Conservation (phyloP, 495 filamentous ascomycete genomes). For the Ramalina peruviana region DNA sequence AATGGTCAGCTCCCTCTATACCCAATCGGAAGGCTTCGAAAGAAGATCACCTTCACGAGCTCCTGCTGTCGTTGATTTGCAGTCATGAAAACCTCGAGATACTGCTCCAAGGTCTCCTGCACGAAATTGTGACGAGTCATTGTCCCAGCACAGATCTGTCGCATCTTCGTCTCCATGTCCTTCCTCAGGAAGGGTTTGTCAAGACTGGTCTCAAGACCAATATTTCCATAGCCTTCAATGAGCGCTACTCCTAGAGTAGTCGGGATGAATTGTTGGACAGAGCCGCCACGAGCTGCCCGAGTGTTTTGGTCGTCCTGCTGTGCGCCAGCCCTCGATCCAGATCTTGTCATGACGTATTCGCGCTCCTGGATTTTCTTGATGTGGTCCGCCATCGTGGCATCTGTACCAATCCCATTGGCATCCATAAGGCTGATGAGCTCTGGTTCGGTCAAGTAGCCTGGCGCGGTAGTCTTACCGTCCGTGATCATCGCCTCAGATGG, state of each 20-base stretch:
- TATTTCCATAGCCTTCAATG: slow-evolving; percentile 83
- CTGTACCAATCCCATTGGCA: slow-evolving; percentile 94
- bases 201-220: slow-evolving; percentile 78
- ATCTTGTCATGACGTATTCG: slow-evolving; percentile 58
- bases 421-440: slow-evolving; percentile 98
- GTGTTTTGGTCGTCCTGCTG: slow-evolving; percentile 24
- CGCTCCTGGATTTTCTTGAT: slow-evolving; percentile 89
- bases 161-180: slow-evolving; percentile 94
- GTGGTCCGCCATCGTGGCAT: slow-evolving; percentile 98
- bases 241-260: slow-evolving; percentile 81
- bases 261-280: slow-evolving; percentile 77
- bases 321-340: slow-evolving; percentile 29
- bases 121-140: slow-evolving; percentile 60
- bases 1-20: neutral
- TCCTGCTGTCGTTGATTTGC: slow-evolving; percentile 58
- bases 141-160: slow-evolving; percentile 82
- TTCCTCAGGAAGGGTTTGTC: slow-evolving; percentile 96
- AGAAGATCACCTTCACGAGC: slow-evolving; percentile 50
- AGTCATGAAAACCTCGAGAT: slow-evolving; percentile 68
- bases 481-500: slow-evolving; percentile 80
- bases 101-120: slow-evolving; percentile 66
- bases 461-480: slow-evolving; percentile 74
- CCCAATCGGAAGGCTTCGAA: neutral
- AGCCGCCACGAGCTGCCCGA: slow-evolving; percentile 28
- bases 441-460: slow-evolving; percentile 82